Evolutionary conservation across 345 rosid species (phyloP).

Genomic region (Gossypium anomalum): DNA sequence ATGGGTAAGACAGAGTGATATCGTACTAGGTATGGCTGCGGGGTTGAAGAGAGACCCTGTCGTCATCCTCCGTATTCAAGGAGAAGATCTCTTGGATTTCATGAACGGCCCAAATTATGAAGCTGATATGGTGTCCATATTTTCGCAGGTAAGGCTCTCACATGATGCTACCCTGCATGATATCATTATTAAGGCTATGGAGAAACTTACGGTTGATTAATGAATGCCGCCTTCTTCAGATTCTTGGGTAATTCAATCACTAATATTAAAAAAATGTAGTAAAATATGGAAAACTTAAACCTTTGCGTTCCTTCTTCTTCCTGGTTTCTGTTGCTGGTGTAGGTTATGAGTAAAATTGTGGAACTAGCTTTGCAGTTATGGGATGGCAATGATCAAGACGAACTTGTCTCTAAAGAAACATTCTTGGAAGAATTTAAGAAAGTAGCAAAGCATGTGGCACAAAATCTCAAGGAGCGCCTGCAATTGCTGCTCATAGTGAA

Average conservation of each 20-base stretch:
- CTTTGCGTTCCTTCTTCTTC: not conserved
- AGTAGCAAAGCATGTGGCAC: constrained; percentile 61
- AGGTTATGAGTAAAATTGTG: constrained; percentile 76
- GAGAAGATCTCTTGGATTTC: constrained; percentile 89
- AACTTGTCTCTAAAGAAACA: constrained; percentile 43
- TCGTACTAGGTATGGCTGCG: constrained; percentile 86
- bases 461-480: constrained; percentile 81
- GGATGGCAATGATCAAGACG: constrained; percentile 30
- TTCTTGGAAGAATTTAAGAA: constrained; percentile 65
- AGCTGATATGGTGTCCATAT: constrained; percentile 54
- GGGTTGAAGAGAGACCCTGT: constrained; percentile 96
- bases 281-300: not conserved
- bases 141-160: constrained; percentile 38
- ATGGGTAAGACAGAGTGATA: constrained; percentile 84
- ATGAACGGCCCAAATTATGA: constrained; percentile 61
- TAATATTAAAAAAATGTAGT: not conserved
- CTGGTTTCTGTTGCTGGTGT: constrained; percentile 5
- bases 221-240: constrained; percentile 89
- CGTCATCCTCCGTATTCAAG: constrained; percentile 88
- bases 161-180: constrained; percentile 45
- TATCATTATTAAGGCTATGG: constrained; percentile 50
- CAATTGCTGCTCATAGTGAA: constrained; percentile 88
- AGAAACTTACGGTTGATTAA: constrained; percentile 74
- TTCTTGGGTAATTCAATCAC: constrained; percentile 55
- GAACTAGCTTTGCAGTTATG: constrained; percentile 57